These are phyloP conservation scores for Spiraea crenata DNA, from an alignment of 331 rosid genomes.

Conservation along the genomic window DNA sequence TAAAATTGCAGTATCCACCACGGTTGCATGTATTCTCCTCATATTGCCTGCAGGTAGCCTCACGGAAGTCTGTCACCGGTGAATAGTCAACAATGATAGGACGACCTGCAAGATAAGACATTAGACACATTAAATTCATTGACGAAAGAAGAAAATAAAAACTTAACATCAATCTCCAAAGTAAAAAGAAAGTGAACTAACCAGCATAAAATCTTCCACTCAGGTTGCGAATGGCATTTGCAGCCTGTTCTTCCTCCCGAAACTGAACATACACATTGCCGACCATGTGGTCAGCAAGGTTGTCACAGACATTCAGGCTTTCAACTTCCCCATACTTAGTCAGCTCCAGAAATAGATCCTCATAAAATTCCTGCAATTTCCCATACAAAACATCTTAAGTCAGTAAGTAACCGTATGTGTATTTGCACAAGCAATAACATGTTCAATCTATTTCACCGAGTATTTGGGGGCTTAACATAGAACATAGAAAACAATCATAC, in stretches of 20 bases:
- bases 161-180: background rate
- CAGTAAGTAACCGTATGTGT: too few relatives aligned
- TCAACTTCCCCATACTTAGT: slow-evolving; percentile 65
- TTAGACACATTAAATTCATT: background rate
- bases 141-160: background rate
- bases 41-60: slow-evolving; percentile 77
- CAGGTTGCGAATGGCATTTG: slow-evolving; percentile 50
- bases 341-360: slow-evolving; percentile 62
- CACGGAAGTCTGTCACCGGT: slow-evolving; percentile 71
- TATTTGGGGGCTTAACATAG: background rate
- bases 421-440: background rate
- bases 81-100: slow-evolving; percentile 71
- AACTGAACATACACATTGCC: slow-evolving; percentile 82
- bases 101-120: slow-evolving; percentile 27
- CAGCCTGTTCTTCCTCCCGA: slow-evolving; percentile 70
- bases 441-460: background rate
- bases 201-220: slow-evolving; percentile 69
- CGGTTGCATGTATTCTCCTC: slow-evolving; percentile 76
- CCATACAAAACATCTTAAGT: background rate
- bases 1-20: slow-evolving; percentile 72
- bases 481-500: background rate
- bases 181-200: slow-evolving; percentile 20
- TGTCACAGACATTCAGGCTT: slow-evolving; percentile 66
- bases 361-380: slow-evolving; percentile 53
- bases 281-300: slow-evolving; percentile 83